Evolutionary conservation across 441 rosid genomes (phyloP).

Genomic region (Syzygium syzygioides): DNA sequence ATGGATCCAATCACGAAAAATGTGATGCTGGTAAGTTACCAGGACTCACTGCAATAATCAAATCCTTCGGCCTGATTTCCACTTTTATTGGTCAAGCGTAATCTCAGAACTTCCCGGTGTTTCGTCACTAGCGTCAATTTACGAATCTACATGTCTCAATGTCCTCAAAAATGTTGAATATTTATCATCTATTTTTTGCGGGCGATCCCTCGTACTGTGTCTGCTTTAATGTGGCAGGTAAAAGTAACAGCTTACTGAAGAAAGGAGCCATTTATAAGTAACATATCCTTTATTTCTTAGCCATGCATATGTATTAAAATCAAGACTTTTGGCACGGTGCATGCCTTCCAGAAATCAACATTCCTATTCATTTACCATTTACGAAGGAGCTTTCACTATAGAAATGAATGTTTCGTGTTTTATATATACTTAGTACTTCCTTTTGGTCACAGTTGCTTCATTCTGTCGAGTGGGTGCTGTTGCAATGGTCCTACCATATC

Average conservation of each 20-base stretch:
- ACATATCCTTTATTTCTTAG: background rate
- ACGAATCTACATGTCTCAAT: background rate
- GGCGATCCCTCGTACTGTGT: background rate
- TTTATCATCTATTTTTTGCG: background rate
- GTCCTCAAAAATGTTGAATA: background rate
- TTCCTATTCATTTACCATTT: background rate
- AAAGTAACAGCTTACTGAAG: fast-evolving
- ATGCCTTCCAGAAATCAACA: background rate
- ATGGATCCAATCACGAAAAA: slow-evolving; percentile 16
- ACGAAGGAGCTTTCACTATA: background rate
- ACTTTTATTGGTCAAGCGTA: background rate
- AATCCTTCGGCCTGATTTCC: background rate
- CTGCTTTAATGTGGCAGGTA: background rate
- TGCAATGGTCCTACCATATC: background rate
- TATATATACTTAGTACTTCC: background rate
- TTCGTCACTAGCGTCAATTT: fast-evolving
- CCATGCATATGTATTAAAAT: background rate
- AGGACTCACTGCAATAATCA: background rate
- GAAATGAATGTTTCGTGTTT: background rate
- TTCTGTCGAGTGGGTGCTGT: background rate
- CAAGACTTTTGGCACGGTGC: background rate
- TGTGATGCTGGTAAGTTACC: slow-evolving; percentile 32
- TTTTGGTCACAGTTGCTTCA: background rate
- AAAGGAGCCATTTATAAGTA: background rate
- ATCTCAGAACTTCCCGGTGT: background rate